phyloP scores from a whole-genome alignment of 2,329 filamentous ascomycete genomes.

The Orbilia quercus region DNA sequence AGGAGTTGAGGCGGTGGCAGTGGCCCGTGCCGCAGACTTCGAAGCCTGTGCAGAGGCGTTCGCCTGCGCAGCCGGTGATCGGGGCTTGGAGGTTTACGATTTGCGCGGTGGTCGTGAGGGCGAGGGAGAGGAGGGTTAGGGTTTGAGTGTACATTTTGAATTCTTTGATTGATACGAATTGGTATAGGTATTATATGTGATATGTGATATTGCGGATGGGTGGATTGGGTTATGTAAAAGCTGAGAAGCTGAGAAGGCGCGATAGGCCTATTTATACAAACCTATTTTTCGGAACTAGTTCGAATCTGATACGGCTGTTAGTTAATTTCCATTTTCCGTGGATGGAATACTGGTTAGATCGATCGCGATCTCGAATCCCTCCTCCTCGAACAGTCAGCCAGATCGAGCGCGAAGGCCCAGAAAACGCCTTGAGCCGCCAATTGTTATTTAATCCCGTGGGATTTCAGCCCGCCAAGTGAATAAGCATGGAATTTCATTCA shows the following conservation, averaged over 20 bases:
- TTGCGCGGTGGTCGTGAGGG: not conserved
- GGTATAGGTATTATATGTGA: too few species aligned
- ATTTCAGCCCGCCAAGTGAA: not conserved
- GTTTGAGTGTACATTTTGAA: constrained; percentile 17
- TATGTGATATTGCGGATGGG: too few species aligned
- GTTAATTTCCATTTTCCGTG: not conserved
- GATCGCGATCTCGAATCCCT: not conserved
- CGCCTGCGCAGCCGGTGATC: constrained; percentile 9
- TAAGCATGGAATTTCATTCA: not conserved
- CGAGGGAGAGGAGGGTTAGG: not conserved
- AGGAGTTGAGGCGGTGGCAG: constrained; percentile 23
- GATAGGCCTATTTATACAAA: constrained; percentile 14
- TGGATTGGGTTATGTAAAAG: too few species aligned
- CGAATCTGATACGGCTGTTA: not conserved
- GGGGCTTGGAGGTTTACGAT: not conserved
- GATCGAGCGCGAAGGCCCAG: too few species aligned
- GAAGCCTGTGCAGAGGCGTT: constrained; percentile 15
- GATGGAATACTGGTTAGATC: not conserved
- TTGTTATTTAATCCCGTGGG: constrained; percentile 22
- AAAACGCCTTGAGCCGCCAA: constrained; percentile 4
- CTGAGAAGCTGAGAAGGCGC: too few species aligned
- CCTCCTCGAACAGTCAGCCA: not conserved
- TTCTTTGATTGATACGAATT: too few species aligned
- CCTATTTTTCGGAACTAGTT: not conserved
- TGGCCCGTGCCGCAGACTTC: constrained; percentile 1